A percentile compares a stretch with the other conserved stretches of the same genome.
Conservation (phyloP, 495 filamentous ascomycete species). For the Glarea lozoyensis region DNA sequence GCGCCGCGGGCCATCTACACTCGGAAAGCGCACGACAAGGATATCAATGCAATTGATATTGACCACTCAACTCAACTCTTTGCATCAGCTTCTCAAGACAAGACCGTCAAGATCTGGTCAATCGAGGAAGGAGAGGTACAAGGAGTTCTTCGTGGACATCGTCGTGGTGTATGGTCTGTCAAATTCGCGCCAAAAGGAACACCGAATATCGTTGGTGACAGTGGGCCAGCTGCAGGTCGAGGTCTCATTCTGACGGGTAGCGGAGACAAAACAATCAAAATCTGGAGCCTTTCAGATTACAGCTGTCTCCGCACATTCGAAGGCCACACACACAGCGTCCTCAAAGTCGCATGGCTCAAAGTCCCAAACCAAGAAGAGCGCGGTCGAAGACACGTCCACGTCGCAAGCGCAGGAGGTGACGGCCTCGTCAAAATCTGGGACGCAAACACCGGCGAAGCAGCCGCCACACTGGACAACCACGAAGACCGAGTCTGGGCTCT, state of each 20-base stretch:
- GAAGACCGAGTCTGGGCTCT: constrained; percentile 88
- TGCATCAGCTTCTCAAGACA: constrained; percentile 92
- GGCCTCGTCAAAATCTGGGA: constrained; percentile 98
- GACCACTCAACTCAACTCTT: constrained; percentile 62
- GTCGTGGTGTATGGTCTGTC: constrained; percentile 90
- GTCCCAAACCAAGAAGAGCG: constrained; percentile 39
- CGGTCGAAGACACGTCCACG: constrained; percentile 44
- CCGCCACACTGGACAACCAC: constrained; percentile 90
- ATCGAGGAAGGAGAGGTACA: constrained; percentile 77
- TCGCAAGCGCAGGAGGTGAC: constrained; percentile 87
- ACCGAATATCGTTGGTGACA: constrained; percentile 60
- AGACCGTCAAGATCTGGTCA: constrained; percentile 94
- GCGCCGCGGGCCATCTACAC: constrained; percentile 60
- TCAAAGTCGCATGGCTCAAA: constrained; percentile 87
- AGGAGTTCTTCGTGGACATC: constrained; percentile 85
- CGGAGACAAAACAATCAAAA: constrained; percentile 90
- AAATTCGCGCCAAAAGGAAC: constrained; percentile 74
- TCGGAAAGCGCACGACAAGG: constrained; percentile 93
- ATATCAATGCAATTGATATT: constrained; percentile 91
- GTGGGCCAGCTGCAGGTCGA: constrained; percentile 53
- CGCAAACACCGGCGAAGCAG: constrained; percentile 65
- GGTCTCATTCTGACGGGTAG: constrained; percentile 80
- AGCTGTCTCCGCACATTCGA: constrained; percentile 90
- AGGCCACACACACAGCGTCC: constrained; percentile 88
- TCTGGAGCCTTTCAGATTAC: constrained; percentile 92